A percentile compares a stretch with the other conserved stretches of the same genome.
Evolutionary conservation across 169 alveolate species (phyloP).

Genomic region (Hammondia hammondi): DNA sequence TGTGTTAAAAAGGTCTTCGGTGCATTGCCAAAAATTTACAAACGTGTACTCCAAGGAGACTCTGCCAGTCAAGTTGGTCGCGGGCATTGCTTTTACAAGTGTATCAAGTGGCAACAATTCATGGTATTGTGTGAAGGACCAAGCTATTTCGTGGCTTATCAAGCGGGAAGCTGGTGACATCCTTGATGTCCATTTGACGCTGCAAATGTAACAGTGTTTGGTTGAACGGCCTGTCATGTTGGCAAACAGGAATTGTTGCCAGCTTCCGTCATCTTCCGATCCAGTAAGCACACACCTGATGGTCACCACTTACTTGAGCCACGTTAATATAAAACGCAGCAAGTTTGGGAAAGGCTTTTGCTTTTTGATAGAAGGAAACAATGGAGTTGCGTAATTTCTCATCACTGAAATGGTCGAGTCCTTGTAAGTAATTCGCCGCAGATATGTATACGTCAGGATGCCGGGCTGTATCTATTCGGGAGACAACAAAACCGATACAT

Average conservation of each 20-base stretch:
- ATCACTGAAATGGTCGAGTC: conserved; percentile 85
- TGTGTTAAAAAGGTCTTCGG: no score
- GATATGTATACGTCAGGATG: conserved; percentile 83
- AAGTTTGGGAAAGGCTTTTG: conserved; percentile 76
- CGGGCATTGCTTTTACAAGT: no score
- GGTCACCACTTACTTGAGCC: neutral
- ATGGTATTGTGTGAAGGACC: no score
- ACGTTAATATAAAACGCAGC: neutral
- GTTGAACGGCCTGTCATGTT: neutral
- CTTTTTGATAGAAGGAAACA: conserved; percentile 86
- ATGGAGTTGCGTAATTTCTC: conserved; percentile 85
- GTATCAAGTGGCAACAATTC: no score
- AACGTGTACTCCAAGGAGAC: no score
- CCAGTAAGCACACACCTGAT: neutral
- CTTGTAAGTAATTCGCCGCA: conserved; percentile 88
- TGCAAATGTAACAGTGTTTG: no score
- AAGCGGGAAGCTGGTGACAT: no score
- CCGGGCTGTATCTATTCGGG: conserved; percentile 82
- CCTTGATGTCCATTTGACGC: no score
- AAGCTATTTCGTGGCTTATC: no score
- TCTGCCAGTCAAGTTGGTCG: no score
- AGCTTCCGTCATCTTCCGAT: neutral
- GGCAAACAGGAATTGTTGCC: neutral
- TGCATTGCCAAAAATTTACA: no score
- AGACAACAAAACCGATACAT: neutral